Conservation (phyloP, 805 yeast genomes). For the Wickerhamomyces bisporus region DNA sequence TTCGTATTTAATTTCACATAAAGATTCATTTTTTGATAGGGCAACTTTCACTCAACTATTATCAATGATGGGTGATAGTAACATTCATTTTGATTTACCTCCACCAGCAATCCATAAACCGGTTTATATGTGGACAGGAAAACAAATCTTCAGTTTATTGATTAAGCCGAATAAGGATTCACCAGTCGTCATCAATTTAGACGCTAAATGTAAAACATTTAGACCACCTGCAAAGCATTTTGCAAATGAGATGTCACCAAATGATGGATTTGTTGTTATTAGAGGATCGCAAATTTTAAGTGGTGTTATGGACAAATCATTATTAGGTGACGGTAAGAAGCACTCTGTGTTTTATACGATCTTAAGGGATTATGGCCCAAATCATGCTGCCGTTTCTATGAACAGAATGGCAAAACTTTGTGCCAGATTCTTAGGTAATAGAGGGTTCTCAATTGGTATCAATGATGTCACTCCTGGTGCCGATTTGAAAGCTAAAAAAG, state of each 20-base stretch:
- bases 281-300: constrained; percentile 84
- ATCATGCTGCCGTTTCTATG: constrained; percentile 94
- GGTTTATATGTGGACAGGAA: constrained; percentile 90
- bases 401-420: constrained; percentile 98
- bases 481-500: constrained; percentile 72
- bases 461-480: constrained; percentile 93
- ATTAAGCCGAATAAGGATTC: constrained; percentile 76
- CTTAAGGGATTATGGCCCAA: constrained; percentile 93
- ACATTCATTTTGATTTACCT: constrained; percentile 83
- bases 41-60: constrained; percentile 77
- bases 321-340: constrained; percentile 96
- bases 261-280: constrained; percentile 90
- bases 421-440: constrained; percentile 89
- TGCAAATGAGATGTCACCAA: constrained; percentile 94
- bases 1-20: constrained; percentile 84
- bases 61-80: constrained; percentile 95
- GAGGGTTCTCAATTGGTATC: constrained; percentile 97
- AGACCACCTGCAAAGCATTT: constrained; percentile 65
- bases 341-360: constrained; percentile 95
- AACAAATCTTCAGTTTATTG: constrained; percentile 84
- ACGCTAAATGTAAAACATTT: constrained; percentile 90
- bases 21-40: constrained; percentile 89
- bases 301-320: constrained; percentile 96
- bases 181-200: constrained; percentile 82
- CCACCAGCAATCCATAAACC: constrained; percentile 95